phyloP scores from a whole-genome alignment of 306 rosid species.

The Fragaria vesca region DNA sequence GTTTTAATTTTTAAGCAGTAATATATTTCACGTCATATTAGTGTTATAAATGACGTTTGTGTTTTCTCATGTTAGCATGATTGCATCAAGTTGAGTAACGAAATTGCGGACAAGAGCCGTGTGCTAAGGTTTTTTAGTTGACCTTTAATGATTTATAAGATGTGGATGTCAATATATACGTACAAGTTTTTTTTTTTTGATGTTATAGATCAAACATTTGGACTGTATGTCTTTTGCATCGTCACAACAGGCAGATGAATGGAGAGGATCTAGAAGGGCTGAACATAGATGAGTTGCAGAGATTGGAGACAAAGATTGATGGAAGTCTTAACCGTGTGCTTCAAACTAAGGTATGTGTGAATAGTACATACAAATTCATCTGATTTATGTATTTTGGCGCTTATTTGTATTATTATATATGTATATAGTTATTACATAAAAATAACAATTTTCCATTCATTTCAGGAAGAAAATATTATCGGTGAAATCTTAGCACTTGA shows the following conservation, averaged over 20 bases:
- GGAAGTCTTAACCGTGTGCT: conserved; percentile 31
- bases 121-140: conserved; percentile 25
- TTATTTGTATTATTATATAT: too few relatives aligned
- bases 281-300: conserved; percentile 28
- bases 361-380: background rate
- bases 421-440: background rate
- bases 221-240: background rate
- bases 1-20: background rate
- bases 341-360: conserved; percentile 27
- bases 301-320: conserved; percentile 33
- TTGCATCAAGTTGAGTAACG: conserved; percentile 26
- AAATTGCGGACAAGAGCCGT: conserved; percentile 32
- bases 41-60: background rate
- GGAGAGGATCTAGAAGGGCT: conserved; percentile 39
- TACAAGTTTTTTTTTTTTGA: too few relatives aligned
- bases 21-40: background rate
- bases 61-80: too few relatives aligned
- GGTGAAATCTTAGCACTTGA: conserved; percentile 28
- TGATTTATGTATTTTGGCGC: too few relatives aligned
- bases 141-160: background rate
- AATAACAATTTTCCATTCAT: background rate
- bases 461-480: conserved; percentile 30
- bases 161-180: background rate
- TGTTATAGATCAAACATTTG: background rate
- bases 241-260: conserved; percentile 32